Conservation (phyloP, 2,329 filamentous ascomycete species). For the Lachnellula willkommii region DNA sequence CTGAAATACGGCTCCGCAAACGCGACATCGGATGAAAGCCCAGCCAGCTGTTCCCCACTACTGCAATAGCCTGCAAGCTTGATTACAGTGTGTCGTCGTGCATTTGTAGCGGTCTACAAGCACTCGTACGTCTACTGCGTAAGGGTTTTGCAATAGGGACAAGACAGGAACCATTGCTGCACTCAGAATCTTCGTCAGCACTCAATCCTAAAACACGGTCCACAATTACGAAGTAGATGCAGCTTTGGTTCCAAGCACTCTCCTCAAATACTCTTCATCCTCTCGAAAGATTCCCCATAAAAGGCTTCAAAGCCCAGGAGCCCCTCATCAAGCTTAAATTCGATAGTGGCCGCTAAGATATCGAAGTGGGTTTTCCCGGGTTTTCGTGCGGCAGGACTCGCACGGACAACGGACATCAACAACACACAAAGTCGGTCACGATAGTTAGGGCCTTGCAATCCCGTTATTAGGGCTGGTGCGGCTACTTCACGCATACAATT, state of each 20-base stretch:
- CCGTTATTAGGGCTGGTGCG: neutral
- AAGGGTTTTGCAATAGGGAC: too few species aligned
- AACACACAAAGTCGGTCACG: conserved; percentile 3
- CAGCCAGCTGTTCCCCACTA: conserved; percentile 3
- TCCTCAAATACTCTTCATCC: neutral
- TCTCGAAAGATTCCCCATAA: neutral
- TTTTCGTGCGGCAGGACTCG: neutral
- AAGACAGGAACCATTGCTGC: neutral
- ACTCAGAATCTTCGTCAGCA: neutral
- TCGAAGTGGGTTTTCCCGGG: neutral
- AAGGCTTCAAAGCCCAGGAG: neutral
- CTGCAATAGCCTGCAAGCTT: conserved; percentile 2
- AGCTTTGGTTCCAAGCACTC: neutral
- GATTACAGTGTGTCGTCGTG: neutral
- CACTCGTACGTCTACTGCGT: neutral
- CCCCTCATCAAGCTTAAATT: conserved; percentile 4
- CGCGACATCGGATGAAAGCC: conserved; percentile 8
- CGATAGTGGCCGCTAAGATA: neutral
- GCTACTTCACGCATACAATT: neutral
- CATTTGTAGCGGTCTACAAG: neutral
- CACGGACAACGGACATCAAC: neutral
- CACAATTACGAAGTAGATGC: neutral
- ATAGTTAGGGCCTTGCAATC: neutral
- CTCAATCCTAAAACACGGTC: neutral
- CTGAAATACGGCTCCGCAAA: neutral